Conservation (phyloP, 2,329 filamentous ascomycete species). For the Cercospora sesami region DNA sequence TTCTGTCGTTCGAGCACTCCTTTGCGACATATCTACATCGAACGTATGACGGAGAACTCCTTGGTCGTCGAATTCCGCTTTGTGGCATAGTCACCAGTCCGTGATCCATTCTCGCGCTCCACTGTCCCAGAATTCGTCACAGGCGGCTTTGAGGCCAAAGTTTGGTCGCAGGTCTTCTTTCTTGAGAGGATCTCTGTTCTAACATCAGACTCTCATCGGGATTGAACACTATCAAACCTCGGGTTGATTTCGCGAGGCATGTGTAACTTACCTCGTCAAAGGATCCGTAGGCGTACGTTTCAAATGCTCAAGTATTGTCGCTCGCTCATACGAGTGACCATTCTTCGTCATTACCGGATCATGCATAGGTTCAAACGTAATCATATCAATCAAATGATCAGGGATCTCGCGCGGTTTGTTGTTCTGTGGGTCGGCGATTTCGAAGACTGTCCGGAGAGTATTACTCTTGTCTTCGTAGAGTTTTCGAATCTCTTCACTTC, state of each 20-base stretch:
- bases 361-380: constrained; percentile 40
- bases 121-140: constrained; percentile 77
- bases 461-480: constrained; percentile 45
- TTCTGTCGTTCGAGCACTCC: not conserved
- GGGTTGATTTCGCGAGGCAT: not conserved
- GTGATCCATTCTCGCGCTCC: constrained; percentile 82
- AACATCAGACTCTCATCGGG: too few species aligned
- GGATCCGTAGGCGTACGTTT: constrained; percentile 75
- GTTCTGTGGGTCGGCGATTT: constrained; percentile 48
- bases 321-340: constrained; percentile 85
- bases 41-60: constrained; percentile 1
- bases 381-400: constrained; percentile 72
- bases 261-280: constrained; percentile 60
- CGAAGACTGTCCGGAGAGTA: constrained; percentile 50
- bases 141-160: constrained; percentile 75
- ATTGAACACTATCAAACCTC: too few species aligned
- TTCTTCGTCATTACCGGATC: constrained; percentile 66
- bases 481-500: constrained; percentile 48
- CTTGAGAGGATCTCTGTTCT: constrained; percentile 57
- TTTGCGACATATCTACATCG: not conserved
- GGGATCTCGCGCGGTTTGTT: constrained; percentile 61
- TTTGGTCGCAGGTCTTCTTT: constrained; percentile 76
- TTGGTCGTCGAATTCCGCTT: constrained; percentile 7
- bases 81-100: constrained; percentile 31
- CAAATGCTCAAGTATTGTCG: constrained; percentile 82